phyloP scores from a whole-genome alignment of 2,329 filamentous ascomycete species.

The Colletotrichum lindemuthianum region DNA sequence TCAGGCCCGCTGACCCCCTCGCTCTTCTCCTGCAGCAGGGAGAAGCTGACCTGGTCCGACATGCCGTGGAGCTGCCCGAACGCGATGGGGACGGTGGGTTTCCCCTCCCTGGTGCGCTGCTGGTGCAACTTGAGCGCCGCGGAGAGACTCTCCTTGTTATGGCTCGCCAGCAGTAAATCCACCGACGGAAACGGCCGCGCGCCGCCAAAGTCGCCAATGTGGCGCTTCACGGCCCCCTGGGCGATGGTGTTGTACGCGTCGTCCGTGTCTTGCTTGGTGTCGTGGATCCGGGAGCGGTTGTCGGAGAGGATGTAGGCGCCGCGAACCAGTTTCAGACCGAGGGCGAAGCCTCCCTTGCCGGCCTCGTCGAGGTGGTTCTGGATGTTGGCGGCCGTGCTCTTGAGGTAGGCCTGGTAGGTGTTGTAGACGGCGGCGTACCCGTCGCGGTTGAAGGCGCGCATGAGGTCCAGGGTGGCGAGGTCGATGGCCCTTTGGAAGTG shows the following conservation, averaged over 20 bases:
- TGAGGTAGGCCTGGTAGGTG: constrained; percentile 68
- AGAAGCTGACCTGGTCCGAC: constrained; percentile 65
- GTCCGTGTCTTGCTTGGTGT: constrained; percentile 64
- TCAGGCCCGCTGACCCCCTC: constrained; percentile 40
- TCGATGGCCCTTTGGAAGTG: constrained; percentile 53
- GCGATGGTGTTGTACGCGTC: constrained; percentile 60
- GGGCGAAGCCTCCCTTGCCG: constrained; percentile 56
- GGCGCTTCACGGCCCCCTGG: constrained; percentile 46
- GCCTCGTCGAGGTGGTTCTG: constrained; percentile 57
- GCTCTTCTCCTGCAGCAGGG: constrained; percentile 53
- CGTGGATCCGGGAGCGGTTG: constrained; percentile 59
- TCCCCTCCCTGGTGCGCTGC: constrained; percentile 47
- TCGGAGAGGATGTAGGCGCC: constrained; percentile 66
- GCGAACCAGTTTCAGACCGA: constrained; percentile 66
- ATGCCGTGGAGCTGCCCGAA: constrained; percentile 68
- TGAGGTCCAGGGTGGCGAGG: constrained; percentile 46
- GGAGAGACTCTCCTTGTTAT: constrained; percentile 56
- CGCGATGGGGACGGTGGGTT: constrained; percentile 49
- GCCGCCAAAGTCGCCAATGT: constrained; percentile 52
- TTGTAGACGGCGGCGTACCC: constrained; percentile 52
- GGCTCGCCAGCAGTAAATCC: constrained; percentile 63
- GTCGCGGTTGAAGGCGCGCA: constrained; percentile 52
- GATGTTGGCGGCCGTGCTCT: constrained; percentile 54
- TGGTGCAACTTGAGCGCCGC: constrained; percentile 57
- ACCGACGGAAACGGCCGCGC: constrained; percentile 52